Percentiles rank a stretch among this genome's conserved stretches.
Evolutionary conservation across 179 eudicot species (phyloP).

Genomic region (Actinidia chinensis): DNA sequence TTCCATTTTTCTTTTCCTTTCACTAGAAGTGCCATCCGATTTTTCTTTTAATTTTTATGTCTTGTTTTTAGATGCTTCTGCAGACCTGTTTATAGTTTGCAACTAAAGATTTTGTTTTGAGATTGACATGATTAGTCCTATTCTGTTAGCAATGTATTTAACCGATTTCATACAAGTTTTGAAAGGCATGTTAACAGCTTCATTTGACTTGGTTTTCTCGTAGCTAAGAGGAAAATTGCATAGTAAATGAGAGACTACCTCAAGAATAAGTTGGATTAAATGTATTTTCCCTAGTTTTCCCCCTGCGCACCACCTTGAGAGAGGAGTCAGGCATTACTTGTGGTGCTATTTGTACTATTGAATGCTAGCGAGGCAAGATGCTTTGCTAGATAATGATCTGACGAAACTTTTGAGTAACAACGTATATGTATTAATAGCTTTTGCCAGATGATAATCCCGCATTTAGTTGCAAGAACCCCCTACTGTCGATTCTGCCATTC

Average conservation of each 20-base stretch:
- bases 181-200: neutral
- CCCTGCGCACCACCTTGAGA: neutral
- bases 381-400: neutral
- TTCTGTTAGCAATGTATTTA: neutral
- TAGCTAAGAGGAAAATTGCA: neutral
- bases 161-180: neutral
- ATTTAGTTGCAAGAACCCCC: no score
- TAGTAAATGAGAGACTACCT: neutral
- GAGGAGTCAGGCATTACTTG: neutral
- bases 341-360: neutral
- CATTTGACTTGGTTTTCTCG: neutral
- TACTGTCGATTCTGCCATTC: no score
- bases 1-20: neutral
- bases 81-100: neutral
- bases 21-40: neutral
- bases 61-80: neutral
- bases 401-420: no score
- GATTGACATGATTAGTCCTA: neutral
- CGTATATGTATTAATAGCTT: no score
- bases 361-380: neutral
- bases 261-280: neutral
- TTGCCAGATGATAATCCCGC: no score
- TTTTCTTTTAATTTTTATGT: neutral
- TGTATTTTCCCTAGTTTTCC: neutral
- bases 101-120: neutral